Conservation (phyloP, 805 yeast genomes). For the Gaillardinia entomophila region DNA sequence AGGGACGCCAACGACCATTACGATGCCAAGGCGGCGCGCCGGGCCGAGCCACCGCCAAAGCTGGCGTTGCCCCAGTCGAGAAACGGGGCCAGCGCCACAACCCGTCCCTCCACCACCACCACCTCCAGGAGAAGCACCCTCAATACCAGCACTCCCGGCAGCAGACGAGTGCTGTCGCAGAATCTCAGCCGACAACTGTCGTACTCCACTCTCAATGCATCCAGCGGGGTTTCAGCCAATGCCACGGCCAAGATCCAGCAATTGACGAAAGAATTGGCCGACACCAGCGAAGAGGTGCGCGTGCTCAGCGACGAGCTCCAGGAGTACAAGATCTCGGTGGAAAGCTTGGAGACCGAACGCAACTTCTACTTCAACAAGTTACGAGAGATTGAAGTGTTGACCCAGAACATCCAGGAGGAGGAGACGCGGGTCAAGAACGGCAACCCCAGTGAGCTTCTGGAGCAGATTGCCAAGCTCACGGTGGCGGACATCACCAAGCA, state of each 20-base stretch:
- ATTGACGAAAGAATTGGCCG: conserved; percentile 41
- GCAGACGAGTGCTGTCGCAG: conserved; percentile 1
- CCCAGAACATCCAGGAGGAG: conserved; percentile 45
- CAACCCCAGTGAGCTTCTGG: conserved; percentile 32
- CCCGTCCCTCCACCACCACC: conserved; percentile 2
- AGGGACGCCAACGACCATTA: conserved; percentile 55
- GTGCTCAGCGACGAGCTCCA: conserved; percentile 45
- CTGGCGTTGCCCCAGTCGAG: conserved; percentile 5
- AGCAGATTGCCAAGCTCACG: conserved; percentile 27
- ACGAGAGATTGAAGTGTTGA: conserved; percentile 79
- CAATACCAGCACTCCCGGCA: conserved; percentile 5
- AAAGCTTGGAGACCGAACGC: conserved; percentile 73
- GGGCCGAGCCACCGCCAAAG: conserved; percentile 1
- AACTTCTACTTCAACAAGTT: conserved; percentile 87
- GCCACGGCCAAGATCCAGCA: conserved; percentile 1
- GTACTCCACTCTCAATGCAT: neutral
- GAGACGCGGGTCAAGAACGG: conserved; percentile 5
- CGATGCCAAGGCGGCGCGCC: conserved; percentile 48
- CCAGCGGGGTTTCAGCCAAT: neutral
- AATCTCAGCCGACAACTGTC: neutral
- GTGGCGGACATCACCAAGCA: conserved; percentile 36
- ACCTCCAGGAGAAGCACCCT: conserved; percentile 15
- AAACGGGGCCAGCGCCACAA: conserved; percentile 1
- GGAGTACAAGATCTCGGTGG: conserved; percentile 55
- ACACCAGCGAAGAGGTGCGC: conserved; percentile 36